Evolutionary conservation across 495 filamentous ascomycete species (phyloP).

Genomic region (Penicillium macrosclerotiorum): DNA sequence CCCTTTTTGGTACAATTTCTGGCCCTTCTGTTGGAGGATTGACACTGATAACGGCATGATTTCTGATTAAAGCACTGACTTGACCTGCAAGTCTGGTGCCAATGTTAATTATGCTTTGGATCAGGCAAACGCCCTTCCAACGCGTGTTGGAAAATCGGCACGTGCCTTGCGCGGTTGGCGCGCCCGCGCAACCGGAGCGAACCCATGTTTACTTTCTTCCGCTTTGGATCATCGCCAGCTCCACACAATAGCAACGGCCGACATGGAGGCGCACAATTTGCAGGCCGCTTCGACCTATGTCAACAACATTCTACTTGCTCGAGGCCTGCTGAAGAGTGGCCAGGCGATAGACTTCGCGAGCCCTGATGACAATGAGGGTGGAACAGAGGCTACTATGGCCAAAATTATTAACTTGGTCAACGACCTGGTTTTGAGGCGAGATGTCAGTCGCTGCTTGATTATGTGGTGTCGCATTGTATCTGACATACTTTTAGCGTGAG

Average conservation of each 20-base stretch:
- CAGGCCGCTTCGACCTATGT: constrained; percentile 89
- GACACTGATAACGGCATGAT: constrained; percentile 8
- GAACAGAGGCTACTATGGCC: constrained; percentile 68
- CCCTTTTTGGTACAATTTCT: constrained; percentile 39
- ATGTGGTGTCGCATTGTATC: background rate
- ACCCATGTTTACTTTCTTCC: constrained; percentile 49
- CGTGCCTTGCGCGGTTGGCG: constrained; percentile 23
- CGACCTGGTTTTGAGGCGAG: constrained; percentile 79
- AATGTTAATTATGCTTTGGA: background rate
- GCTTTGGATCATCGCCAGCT: constrained; percentile 28
- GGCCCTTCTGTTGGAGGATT: constrained; percentile 33
- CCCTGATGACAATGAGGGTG: constrained; percentile 64
- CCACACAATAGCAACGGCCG: constrained; percentile 17
- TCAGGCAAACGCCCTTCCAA: background rate
- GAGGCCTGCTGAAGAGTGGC: constrained; percentile 83
- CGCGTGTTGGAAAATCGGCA: constrained; percentile 5
- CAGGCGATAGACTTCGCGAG: constrained; percentile 80
- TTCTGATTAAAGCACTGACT: background rate
- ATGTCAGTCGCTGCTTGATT: constrained; percentile 54
- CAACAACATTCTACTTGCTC: constrained; percentile 90
- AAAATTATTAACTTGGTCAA: constrained; percentile 90
- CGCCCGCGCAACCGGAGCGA: constrained; percentile 11
- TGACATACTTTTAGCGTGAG: constrained; percentile 64
- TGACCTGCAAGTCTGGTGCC: background rate
- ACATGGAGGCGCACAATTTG: constrained; percentile 77